Percentiles rank a stretch among this genome's conserved stretches.
Evolutionary conservation across 495 filamentous ascomycete species (phyloP).

Genomic region (Aeminium ludgeri): DNA sequence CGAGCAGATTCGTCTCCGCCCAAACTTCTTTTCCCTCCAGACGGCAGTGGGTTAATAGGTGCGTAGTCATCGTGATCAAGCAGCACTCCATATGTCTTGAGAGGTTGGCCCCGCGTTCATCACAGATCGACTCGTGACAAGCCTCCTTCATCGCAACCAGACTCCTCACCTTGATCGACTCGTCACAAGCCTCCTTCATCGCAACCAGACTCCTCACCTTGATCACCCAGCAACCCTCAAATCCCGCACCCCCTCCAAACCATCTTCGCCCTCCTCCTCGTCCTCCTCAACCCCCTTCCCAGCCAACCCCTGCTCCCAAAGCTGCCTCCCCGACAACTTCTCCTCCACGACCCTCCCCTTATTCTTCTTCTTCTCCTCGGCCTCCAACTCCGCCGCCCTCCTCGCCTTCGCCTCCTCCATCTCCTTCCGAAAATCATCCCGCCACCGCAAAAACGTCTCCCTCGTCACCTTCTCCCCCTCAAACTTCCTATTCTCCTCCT

Average conservation of each 20-base stretch:
- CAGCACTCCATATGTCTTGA: too few relatives aligned
- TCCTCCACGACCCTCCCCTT: slow-evolving; percentile 46
- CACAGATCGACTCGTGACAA: too few relatives aligned
- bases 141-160: too few relatives aligned
- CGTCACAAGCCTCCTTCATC: too few relatives aligned
- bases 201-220: too few relatives aligned
- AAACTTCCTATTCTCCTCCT: slow-evolving; percentile 92
- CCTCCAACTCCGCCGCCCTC: slow-evolving; percentile 52
- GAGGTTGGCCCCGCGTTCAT: too few relatives aligned
- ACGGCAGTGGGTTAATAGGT: too few relatives aligned
- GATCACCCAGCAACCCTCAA: slow-evolving; percentile 41
- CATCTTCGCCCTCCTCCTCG: slow-evolving; percentile 48
- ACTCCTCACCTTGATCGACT: too few relatives aligned
- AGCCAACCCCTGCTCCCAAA: slow-evolving; percentile 72
- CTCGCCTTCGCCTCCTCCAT: slow-evolving; percentile 50
- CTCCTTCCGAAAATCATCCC: slow-evolving; percentile 59
- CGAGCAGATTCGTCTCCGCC: too few relatives aligned
- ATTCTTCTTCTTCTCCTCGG: slow-evolving; percentile 56
- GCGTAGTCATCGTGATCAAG: too few relatives aligned
- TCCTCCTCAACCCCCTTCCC: slow-evolving; percentile 63
- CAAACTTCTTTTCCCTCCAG: too few relatives aligned
- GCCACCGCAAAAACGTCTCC: slow-evolving; percentile 73
- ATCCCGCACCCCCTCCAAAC: slow-evolving; percentile 45
- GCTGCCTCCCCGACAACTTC: slow-evolving; percentile 60
- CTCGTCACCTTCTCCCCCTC: slow-evolving; percentile 72